A percentile compares a stretch with the other conserved stretches of the same genome.
Conservation (phyloP, 306 rosid species). For the Geum urbanum region DNA sequence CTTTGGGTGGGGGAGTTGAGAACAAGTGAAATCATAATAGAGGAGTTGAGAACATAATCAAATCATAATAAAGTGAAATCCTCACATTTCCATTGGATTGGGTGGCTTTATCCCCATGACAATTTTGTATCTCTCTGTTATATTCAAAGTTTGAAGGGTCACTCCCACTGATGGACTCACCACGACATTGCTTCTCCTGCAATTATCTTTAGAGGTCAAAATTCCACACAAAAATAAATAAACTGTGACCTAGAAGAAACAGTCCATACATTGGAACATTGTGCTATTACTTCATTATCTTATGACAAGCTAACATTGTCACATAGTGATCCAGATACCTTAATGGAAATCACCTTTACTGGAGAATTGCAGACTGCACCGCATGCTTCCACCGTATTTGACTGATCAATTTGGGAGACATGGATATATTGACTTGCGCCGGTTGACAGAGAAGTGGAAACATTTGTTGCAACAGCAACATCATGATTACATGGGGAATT, state of each 20-base stretch:
- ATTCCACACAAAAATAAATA: no score
- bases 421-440: constrained; percentile 41
- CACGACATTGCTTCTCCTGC: constrained; percentile 54
- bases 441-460: constrained; percentile 41
- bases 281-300: constrained; percentile 15
- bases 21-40: neutral
- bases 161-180: constrained; percentile 34
- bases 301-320: constrained; percentile 10
- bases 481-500: constrained; percentile 27
- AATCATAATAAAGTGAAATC: constrained; percentile 4
- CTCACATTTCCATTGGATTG: constrained; percentile 74
- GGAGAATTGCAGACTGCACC: constrained; percentile 34
- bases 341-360: constrained; percentile 18
- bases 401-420: constrained; percentile 39
- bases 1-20: neutral
- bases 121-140: constrained; percentile 37
- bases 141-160: constrained; percentile 33
- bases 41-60: constrained; percentile 11
- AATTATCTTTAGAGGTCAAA: constrained; percentile 62
- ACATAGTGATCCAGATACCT: constrained; percentile 47
- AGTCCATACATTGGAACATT: constrained; percentile 14
- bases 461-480: constrained; percentile 37
- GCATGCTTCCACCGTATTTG: constrained; percentile 42
- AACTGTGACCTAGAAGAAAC: constrained; percentile 29
- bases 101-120: constrained; percentile 35